Percentiles rank a stretch among this genome's conserved stretches.
phyloP scores from a whole-genome alignment of 306 rosid species.

The Sechiopsis laciniata region DNA sequence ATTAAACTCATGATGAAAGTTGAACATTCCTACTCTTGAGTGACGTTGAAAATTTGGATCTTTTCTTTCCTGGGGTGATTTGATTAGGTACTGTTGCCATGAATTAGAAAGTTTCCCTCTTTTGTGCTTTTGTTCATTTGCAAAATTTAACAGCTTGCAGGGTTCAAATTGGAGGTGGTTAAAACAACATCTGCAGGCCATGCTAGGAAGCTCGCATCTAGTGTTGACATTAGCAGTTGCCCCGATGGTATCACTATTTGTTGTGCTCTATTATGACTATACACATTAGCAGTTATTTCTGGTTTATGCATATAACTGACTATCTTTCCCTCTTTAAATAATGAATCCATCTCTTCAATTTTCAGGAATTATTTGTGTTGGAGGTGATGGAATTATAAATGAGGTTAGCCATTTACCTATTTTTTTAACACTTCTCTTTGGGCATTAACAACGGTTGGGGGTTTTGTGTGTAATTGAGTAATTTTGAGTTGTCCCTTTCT shows the following conservation, averaged over 20 bases:
- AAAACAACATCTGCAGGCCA: constrained; percentile 94
- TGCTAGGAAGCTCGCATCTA: constrained; percentile 81
- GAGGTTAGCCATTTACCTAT: constrained; percentile 53
- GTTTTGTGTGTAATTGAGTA: not conserved
- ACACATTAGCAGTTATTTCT: constrained; percentile 20
- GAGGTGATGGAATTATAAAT: constrained; percentile 97
- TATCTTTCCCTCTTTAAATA: constrained; percentile 25
- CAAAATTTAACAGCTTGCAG: constrained; percentile 84
- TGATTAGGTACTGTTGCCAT: not conserved
- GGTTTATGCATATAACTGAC: constrained; percentile 22
- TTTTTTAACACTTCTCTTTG: constrained; percentile 20
- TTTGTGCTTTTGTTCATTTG: too few relatives aligned
- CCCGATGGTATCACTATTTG: constrained; percentile 71
- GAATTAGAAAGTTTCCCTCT: not conserved
- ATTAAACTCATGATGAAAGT: not conserved
- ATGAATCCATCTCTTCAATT: constrained; percentile 18
- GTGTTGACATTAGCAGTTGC: constrained; percentile 80
- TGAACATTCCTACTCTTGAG: constrained; percentile 8
- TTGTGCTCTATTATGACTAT: constrained; percentile 15
- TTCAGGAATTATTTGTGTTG: constrained; percentile 94
- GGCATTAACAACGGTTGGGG: not conserved
- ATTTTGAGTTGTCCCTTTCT: not conserved
- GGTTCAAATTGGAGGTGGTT: constrained; percentile 88
- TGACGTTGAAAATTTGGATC: not conserved
- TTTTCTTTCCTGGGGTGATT: not conserved